Base-by-base conservation (phyloP, 306 rosid species). In the Ziziphus jujuba region DNA sequence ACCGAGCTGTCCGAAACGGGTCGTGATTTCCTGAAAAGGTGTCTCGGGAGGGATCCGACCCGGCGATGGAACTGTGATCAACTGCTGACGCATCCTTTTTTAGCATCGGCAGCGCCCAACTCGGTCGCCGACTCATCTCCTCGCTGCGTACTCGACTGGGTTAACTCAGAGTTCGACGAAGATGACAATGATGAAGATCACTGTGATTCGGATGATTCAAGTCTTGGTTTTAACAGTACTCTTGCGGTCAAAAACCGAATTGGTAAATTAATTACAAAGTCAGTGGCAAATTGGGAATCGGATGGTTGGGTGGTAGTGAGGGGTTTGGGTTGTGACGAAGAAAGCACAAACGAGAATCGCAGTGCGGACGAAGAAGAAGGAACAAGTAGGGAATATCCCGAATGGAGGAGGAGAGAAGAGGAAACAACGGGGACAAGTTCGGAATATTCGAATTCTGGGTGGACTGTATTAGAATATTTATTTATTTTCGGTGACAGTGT, bases 11-110 rank as follows among this genome's bases (percentile, higher is more conserved):
- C 98, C 3, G 91, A 84, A 62, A 19, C 82, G 19, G 90, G 96
- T 0, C 74, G 56, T 0, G 90, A 92, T 68, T 92, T 92, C 36
- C 69, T 92, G 5, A 75, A 74, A 3, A 90, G 86, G 81, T 92
- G 98, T 36, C 69, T 92, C 9, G 57, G 66, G 19, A 72, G 93
- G 28, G 86, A 92, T 7, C 75, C 71, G 17, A 63, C 56, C 1
- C 40, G 55, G 21, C 75, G 97, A 68, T 92, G 97, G 98, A 92
- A 86, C 79, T 84, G 97, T 45, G 91, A 87, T 86, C 89, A 72
- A 79, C 87, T 92, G 11, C 86, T 92, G 28, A 88, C 80, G 77
- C 98, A 92, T 62, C 98, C 98, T 24, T 92, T 81, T 66, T 6
- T 92, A 24, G 63, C 81, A 10, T 21, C 70, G 2, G 69, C 36